A percentile compares a stretch with the other conserved stretches of the same genome.
Conservation (phyloP, 2,329 filamentous ascomycete genomes). For the Nemania bipapillata region DNA sequence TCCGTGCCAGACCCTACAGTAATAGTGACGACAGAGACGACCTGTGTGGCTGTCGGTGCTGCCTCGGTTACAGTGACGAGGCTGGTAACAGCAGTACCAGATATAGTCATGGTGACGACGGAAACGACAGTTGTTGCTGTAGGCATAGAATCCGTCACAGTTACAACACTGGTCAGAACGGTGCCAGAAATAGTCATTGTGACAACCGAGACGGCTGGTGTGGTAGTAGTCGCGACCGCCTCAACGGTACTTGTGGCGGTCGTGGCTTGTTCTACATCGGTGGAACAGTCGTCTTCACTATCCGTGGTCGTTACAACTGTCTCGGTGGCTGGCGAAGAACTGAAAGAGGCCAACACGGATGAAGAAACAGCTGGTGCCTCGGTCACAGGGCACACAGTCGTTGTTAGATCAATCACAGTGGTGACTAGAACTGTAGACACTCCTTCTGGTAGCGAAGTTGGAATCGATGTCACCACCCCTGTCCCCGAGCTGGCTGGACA, state of each 20-base stretch:
- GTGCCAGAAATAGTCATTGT: constrained; percentile 36
- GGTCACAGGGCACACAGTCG: constrained; percentile 48
- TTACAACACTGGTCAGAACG: constrained; percentile 25
- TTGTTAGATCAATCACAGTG: constrained; percentile 46
- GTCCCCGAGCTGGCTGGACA: constrained; percentile 45
- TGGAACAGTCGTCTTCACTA: background rate
- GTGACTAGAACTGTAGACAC: constrained; percentile 47
- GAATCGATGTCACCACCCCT: constrained; percentile 35
- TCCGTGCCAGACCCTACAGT: constrained; percentile 27
- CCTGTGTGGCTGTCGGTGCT: constrained; percentile 7
- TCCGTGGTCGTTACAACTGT: constrained; percentile 17
- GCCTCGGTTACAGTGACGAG: constrained; percentile 19
- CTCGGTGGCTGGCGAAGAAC: constrained; percentile 19
- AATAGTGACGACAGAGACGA: constrained; percentile 39
- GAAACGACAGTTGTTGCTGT: constrained; percentile 25
- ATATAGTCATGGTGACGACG: constrained; percentile 38
- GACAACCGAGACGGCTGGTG: constrained; percentile 23
- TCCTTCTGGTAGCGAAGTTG: constrained; percentile 34
- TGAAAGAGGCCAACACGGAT: constrained; percentile 44
- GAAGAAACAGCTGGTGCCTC: constrained; percentile 45
- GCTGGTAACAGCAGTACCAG: constrained; percentile 29
- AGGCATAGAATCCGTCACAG: constrained; percentile 11
- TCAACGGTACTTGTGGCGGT: background rate
- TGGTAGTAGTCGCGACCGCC: background rate
- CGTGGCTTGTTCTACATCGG: background rate